These are phyloP conservation scores for Ogataea salicorniae DNA, from an alignment of 805 yeast genomes.

Conservation along the genomic window DNA sequence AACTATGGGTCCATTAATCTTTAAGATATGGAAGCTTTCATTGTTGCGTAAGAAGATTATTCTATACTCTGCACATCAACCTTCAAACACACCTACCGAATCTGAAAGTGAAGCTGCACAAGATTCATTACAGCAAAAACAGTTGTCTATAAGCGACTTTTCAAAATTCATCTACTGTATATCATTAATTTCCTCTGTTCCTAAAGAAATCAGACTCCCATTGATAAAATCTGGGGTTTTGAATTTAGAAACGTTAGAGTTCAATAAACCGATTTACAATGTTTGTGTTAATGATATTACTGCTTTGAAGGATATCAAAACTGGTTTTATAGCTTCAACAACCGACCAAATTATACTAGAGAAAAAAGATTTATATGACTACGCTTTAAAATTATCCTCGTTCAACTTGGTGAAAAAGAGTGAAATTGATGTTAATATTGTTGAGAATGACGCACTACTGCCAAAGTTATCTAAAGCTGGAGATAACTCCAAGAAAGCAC, in stretches of 20 bases:
- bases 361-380: conserved; percentile 48
- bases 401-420: conserved; percentile 1
- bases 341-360: conserved; percentile 61
- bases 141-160: conserved; percentile 31
- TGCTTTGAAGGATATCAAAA: conserved; percentile 25
- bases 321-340: conserved; percentile 54
- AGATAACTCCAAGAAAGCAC: conserved; percentile 4
- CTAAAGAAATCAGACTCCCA: conserved; percentile 40
- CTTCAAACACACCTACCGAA: conserved; percentile 6
- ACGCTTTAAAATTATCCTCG: conserved; percentile 28
- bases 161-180: conserved; percentile 54
- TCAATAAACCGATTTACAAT: conserved; percentile 51
- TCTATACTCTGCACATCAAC: conserved; percentile 32
- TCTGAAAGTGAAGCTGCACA: conserved; percentile 1
- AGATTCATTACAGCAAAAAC: conserved; percentile 9
- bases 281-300: conserved; percentile 56
- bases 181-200: conserved; percentile 57
- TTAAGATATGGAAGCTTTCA: conserved; percentile 58
- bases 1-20: conserved; percentile 59
- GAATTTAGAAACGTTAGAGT: conserved; percentile 21
- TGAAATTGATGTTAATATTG: neutral
- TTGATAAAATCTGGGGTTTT: conserved; percentile 25
- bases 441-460: conserved; percentile 9
- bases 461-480: conserved; percentile 17
- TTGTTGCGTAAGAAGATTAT: conserved; percentile 54